Evolutionary conservation across 2,329 filamentous ascomycete species (phyloP), one percentile per base, ranked within the genome.

Genomic region (Verticillium zaregamsianum): DNA sequence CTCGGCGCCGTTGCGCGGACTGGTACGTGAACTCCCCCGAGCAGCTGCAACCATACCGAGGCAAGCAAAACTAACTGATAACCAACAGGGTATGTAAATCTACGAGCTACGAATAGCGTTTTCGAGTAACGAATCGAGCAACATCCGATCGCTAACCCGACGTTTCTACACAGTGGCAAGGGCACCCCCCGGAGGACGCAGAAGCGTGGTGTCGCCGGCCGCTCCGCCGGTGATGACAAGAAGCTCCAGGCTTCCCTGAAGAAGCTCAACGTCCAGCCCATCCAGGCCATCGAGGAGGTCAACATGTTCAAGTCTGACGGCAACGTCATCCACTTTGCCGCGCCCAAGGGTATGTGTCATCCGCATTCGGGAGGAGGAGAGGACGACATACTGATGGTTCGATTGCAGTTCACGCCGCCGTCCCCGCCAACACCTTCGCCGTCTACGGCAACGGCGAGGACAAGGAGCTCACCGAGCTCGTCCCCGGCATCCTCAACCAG

Each of bases 301-400:
- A 99, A 99, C 90, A 99, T 99, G 95, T 99, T 99, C 90, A 99
- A 99, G 91, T 90, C 91, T 77, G 95, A 99, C 78, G 95, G 95
- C 80, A 99, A 99, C 80, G 95, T 99, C 80, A 98, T 99, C 76
- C 95, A 99, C 88, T 99, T 99, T 79, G 90, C 92, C 73, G 92
- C 92, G 75, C 95, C 95, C 72, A 97, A 97, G 86, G 95, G 95
- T 98, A 82, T 76, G 87, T 83, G 33, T 57, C 62, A 62, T 31
- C 61, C 59, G 39, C 33, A 35, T 55, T 55, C 37, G 20, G n/a
- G 45, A 12, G 40, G 55, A 17, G 25, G 23, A n/a, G 32, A 58
- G 37, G 37, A 45, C 31, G 59, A 63, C 57, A 61, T 32, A n/a
- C 32, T 28, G 12, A 11, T 40, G 25, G 17, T 6, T 8, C 37